Base-by-base conservation (phyloP, 148 eudicot species). In the Silene uniflora region DNA sequence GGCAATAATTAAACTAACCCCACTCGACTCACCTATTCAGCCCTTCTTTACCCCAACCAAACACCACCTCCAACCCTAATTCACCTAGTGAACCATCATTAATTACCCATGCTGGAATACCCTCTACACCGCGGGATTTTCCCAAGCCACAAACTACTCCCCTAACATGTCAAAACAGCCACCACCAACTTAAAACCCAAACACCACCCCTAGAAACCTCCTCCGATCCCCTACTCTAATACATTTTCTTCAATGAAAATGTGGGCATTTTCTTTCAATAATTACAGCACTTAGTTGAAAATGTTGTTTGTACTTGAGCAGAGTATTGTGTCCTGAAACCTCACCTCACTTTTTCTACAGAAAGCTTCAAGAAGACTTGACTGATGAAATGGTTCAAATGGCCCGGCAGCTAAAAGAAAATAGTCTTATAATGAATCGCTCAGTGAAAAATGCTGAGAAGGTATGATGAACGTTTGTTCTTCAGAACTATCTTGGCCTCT, bases 281-380 rank as follows among this genome's bases (percentile, higher is more conserved):
- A 2, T 19, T 56, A 12, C 7, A 67, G 19, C 16, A 19, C 32
- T 39, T 25, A 13, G 52, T 54, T 29, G 42, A 21, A 7, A 19
- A 10, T n/a, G 10, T 24, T 60, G 32, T 73, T 47, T 32, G 39
- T 74, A 10, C 16, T 8, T 17, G 16, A 17, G 39, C 9, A 1
- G 46, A 27, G 11, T 17, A 22, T 5, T 39, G 59, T 66, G 66
- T 13, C 11, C 59, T 19, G 60, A 52, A 52, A n/a, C 24, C 14
- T 62, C 13, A n/a, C 25, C 25, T 47, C 42, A 39, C 49, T 42
- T 49, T 79, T 27, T 49, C 56, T 66, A 71, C 90, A 93, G 98
- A 84, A 88, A 90, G 88, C 98, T 95, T 75, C 98, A 95, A 81
- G 98, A 95, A 69, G 92, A 92, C 83, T 86, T 92, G 88, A 92